Base-by-base conservation (phyloP, 148 eudicot species). In the Cornus kousa region DNA sequence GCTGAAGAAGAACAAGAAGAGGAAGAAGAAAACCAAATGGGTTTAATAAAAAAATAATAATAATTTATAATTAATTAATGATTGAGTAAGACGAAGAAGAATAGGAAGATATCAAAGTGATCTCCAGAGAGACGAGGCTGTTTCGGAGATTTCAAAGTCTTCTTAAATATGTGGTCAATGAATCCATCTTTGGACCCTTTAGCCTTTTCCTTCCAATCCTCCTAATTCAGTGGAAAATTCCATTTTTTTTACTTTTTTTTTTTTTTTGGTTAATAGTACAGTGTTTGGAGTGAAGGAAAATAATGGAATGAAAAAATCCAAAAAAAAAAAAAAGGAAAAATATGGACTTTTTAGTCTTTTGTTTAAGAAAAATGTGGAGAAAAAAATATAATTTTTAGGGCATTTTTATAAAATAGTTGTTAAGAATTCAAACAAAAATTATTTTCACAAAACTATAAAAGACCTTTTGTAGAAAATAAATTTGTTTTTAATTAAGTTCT, bases 111-210 rank as follows among this genome's bases (percentile, higher is more conserved):
- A 78, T 70, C 67, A 70, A 53, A 70, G 22, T 59, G 22, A 69
- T 69, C 70, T 43, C 33, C 55, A 74, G 17, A 76, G 17, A 76
- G 72, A 50, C 39, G 57, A 68, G 75, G 81, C 55, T 43, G 75
- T 78, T 78, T 70, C 79, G 82, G 80, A 79, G 78, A 35, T 71
- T 79, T 71, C 80, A 70, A 75, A 71, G 76, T 67, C 71, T 59
- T n/a, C 1, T 46, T 11, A 37, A 67, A 57, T 46, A 69, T 53
- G 22, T 35, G 78, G 81, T 82, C 81, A 72, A 79, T 72, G 77
- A 32, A 69, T 70, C 48, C 31, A 67, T 68, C 43, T 39, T 37
- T 20, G 20, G 70, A 71, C 65, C 73, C 33, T 53, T 67, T 24
- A 0, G 68, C 55, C 71, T 59, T 62, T 24, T 57, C 75, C 71